These are phyloP conservation scores for Paraurostyla sp. DNA, from an alignment of 73 alveolate genomes.

Conservation along the genomic window DNA sequence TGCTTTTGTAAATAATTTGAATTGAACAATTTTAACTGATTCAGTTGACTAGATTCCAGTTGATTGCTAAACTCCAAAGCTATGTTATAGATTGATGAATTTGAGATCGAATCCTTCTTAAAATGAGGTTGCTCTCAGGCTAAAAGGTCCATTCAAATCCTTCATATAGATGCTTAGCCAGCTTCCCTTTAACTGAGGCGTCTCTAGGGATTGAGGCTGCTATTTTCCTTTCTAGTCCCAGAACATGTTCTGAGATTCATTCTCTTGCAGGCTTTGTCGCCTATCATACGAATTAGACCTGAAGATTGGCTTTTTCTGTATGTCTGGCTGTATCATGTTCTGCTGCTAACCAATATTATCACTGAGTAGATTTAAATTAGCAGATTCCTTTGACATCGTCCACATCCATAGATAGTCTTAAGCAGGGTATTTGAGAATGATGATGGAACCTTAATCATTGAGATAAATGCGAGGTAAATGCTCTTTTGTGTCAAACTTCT, in stretches of 20 bases:
- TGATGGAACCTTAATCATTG: slow-evolving; percentile 1
- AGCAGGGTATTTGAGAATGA: not conserved
- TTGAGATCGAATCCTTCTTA: slow-evolving; percentile 18
- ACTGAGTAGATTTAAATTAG: not conserved
- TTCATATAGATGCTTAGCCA: slow-evolving; percentile 33
- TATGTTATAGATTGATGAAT: slow-evolving; percentile 3
- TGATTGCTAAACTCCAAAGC: not conserved
- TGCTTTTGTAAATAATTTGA: slow-evolving; percentile 6
- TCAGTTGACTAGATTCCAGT: slow-evolving; percentile 6
- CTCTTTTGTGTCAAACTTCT: not conserved
- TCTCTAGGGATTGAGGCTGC: not conserved
- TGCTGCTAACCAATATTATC: no score
- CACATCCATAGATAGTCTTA: slow-evolving; percentile 54
- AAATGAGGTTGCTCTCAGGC: not conserved
- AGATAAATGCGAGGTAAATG: not conserved
- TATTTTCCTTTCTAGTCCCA: no score
- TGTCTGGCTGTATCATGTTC: not conserved
- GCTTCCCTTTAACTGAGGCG: not conserved
- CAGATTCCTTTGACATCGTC: slow-evolving; percentile 24
- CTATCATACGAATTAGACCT: slow-evolving; percentile 48
- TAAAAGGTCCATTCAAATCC: slow-evolving; percentile 23
- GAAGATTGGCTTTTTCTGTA: not conserved
- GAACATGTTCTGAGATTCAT: no score
- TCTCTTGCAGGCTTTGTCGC: not conserved
- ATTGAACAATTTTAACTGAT: not conserved